phyloP scores from a whole-genome alignment of 2,329 filamentous ascomycete species.

The Botrytis hyacinthi region DNA sequence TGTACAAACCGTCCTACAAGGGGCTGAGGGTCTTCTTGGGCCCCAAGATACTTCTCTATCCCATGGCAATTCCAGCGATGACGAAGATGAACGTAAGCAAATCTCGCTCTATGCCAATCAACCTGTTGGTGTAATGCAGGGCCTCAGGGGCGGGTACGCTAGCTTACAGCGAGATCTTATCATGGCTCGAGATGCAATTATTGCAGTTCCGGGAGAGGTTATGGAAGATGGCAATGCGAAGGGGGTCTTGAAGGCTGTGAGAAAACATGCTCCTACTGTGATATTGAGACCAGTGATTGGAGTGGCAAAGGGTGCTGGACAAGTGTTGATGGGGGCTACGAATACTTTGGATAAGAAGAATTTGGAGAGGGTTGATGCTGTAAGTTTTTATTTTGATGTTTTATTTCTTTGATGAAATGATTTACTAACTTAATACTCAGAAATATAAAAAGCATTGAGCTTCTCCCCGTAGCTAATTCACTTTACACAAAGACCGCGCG shows the following conservation, averaged over 20 bases:
- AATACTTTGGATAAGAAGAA: constrained; percentile 87
- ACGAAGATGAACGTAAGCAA: constrained; percentile 70
- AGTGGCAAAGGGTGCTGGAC: constrained; percentile 81
- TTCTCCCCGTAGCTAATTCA: background rate
- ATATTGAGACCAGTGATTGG: constrained; percentile 89
- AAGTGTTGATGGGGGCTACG: constrained; percentile 86
- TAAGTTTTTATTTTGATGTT: constrained; percentile 55
- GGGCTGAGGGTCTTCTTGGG: constrained; percentile 76
- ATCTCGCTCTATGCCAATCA: constrained; percentile 94
- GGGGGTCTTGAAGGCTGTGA: constrained; percentile 75
- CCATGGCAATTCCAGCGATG: constrained; percentile 53
- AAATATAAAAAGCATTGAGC: constrained; percentile 41
- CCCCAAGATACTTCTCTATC: constrained; percentile 41
- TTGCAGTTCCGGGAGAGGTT: constrained; percentile 88
- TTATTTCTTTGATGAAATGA: background rate
- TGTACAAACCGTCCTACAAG: constrained; percentile 88
- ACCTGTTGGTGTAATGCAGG: constrained; percentile 83
- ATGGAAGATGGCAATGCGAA: constrained; percentile 81
- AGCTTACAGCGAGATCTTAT: constrained; percentile 86
- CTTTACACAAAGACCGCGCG: background rate
- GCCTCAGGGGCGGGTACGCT: constrained; percentile 76
- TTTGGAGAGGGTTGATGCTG: constrained; percentile 79
- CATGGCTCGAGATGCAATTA: constrained; percentile 83
- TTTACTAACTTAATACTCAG: constrained; percentile 23
- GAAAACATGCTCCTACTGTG: constrained; percentile 84